Conservation (phyloP, 495 filamentous ascomycete species). For the Penicillium maclennaniae region DNA sequence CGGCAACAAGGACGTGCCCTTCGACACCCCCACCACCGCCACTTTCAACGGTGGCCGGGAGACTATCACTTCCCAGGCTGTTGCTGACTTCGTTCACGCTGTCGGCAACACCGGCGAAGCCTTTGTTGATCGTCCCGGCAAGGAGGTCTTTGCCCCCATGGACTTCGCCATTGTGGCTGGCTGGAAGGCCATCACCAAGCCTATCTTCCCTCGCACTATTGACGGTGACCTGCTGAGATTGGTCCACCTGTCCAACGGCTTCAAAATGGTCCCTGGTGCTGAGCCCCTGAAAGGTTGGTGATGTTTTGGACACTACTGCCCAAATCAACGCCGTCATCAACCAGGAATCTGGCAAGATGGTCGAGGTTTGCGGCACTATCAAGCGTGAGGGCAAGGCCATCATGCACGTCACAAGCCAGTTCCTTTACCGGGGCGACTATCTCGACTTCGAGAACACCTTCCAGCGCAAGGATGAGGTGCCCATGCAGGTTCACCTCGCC, state of each 20-base stretch:
- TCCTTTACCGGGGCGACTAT: conserved; percentile 91
- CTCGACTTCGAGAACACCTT: conserved; percentile 96
- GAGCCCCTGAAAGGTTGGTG: conserved; percentile 91
- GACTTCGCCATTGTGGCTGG: conserved; percentile 98
- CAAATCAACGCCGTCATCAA: conserved; percentile 98
- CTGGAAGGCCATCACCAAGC: conserved; percentile 98
- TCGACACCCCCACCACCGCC: conserved; percentile 76
- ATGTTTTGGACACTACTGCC: conserved; percentile 87
- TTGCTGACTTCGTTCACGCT: conserved; percentile 97
- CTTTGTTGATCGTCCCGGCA: conserved; percentile 95
- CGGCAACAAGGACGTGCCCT: conserved; percentile 77
- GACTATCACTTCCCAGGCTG: conserved; percentile 82
- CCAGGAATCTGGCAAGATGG: conserved; percentile 98
- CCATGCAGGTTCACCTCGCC: conserved; percentile 86
- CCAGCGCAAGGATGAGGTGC: conserved; percentile 92
- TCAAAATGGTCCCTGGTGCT: conserved; percentile 96
- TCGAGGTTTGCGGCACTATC: conserved; percentile 96
- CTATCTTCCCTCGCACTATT: conserved; percentile 91
- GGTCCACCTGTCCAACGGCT: conserved; percentile 92
- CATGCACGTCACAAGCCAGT: conserved; percentile 98
- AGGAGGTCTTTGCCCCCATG: conserved; percentile 94
- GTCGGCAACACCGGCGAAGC: conserved; percentile 97
- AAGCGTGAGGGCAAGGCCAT: conserved; percentile 79
- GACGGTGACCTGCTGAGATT: conserved; percentile 93
- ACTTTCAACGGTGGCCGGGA: conserved; percentile 84